Evolutionary conservation across 2,329 filamentous ascomycete genomes (phyloP).

Genomic region (Coniochaeta sp.): DNA sequence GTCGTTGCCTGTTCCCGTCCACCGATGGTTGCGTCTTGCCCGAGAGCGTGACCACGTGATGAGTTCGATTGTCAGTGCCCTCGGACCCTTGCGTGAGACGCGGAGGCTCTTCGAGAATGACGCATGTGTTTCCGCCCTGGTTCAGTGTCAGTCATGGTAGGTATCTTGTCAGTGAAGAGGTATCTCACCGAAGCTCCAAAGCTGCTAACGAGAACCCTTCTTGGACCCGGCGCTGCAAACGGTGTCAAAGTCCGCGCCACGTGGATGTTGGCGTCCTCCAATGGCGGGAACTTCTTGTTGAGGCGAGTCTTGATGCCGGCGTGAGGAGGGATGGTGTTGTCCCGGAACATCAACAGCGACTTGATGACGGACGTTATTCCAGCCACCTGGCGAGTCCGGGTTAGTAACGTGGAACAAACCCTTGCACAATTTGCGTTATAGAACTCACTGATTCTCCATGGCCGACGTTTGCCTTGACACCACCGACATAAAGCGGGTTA

Average conservation of each 20-base stretch:
- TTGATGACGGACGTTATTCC: constrained; percentile 20
- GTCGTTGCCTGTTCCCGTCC: neutral
- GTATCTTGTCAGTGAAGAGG: too few relatives aligned
- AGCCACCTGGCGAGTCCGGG: neutral
- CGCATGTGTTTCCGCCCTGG: constrained; percentile 18
- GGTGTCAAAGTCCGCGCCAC: constrained; percentile 8
- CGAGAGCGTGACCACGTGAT: neutral
- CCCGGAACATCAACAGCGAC: constrained; percentile 19
- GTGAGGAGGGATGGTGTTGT: constrained; percentile 22
- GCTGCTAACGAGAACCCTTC: constrained; percentile 22
- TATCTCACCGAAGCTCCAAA: constrained; percentile 22
- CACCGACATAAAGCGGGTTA: constrained; percentile 12
- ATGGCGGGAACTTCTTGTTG: neutral
- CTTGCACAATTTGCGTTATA: constrained; percentile 17
- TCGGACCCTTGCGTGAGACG: neutral
- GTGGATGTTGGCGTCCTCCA: neutral
- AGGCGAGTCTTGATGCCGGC: constrained; percentile 18
- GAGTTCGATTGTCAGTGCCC: constrained; percentile 3
- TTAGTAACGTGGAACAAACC: neutral
- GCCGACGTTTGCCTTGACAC: too few relatives aligned
- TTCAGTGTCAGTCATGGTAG: neutral
- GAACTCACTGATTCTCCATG: constrained; percentile 20
- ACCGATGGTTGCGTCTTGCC: neutral
- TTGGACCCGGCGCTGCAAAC: constrained; percentile 8
- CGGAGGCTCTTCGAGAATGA: constrained; percentile 15